Evolutionary conservation across 2,329 filamentous ascomycete genomes (phyloP), one percentile per base, ranked within the genome.

Genomic region (Elsinoe fawcettii): DNA sequence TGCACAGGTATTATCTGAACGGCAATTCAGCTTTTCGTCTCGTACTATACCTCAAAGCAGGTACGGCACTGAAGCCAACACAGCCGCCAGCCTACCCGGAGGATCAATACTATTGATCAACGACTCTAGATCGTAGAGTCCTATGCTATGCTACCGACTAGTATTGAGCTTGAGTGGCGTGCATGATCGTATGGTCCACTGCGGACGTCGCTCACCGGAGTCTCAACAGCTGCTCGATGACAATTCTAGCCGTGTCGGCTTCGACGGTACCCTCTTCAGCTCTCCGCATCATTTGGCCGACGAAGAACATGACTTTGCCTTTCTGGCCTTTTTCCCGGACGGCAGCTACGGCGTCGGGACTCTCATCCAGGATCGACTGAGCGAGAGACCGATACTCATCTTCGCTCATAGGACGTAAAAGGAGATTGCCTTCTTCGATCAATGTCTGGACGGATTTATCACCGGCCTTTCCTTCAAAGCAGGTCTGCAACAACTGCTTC

Each of bases 1-100:
- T 99, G 55, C 91, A 97, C 71, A 80, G 93, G 43, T 99, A 99
- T 69, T 99, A 99, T 66, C 75, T 99, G 39, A 99, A 97, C 67
- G 93, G 93, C 9, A 99, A 90, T 69, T 95, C 90, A 57, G 93
- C 93, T 1, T 99, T 93, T 70, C 81, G 93, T 41, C 76, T 99
- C 54, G 84, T 97, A 5, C 72, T 99, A 36, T 86, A 91, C 61
- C 74, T 96, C 55, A 91, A 87, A 68, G 76, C 79, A 61, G 79
- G 78, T 5, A 75, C 78, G 8, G 75, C 75, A 2, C 70, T 71
- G 27, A 75, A 67, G 56, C 64, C 62, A 20, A 70, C 69, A 14
- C 58, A 58, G 20, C 51, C 56, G 6, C 47, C 49, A 8, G 44
- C 59, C 12, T 60, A 60, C 44, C 37, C 57, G 14, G 57, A 58